Base-by-base conservation (phyloP, 2,329 filamentous ascomycete genomes). In the Didymella exigua region DNA sequence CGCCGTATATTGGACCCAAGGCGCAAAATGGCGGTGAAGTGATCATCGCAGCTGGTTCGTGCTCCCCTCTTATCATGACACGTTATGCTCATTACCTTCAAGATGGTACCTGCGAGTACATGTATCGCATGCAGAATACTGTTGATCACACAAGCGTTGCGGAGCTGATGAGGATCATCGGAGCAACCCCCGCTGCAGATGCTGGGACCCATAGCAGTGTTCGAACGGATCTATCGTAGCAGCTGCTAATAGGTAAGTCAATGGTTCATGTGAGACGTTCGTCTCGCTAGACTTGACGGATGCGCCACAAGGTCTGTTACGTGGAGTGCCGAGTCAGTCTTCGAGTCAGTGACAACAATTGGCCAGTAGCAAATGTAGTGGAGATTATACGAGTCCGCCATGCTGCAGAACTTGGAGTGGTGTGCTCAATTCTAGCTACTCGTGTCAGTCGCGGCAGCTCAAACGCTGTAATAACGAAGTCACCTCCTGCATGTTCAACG, bases 71-170 rank as follows among this genome's bases (percentile, higher is more conserved):
- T 14, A 9, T 11, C 10, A 18, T 13, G 1, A 2, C 1, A 13
- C 18, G 7, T 18, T 9, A 13, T 9, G 11, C 21, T 40, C 5
- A 38, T 3, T n/a, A 10, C 5, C 2, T 5, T 1, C 1, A 13
- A 66, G 66, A 65, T 45, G 63, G 63, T 1, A 38, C 54, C 10
- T 66, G 63, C 48, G 63, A 68, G 37, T 67, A 62, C 13, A 64
- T 67, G 6, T 60, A 66, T 34, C 59, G 66, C 11, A 68, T 68
- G 66, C 66, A 68, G 37, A 68, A 65, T 19, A 67, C 64, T 1
- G 65, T 67, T 2, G 66, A 68, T 34, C 66, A 68, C 29, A 64
- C 60, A 0, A 61, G 58, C 36, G 51, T 66, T 8, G 40, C 56
- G 1, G 61, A 67, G 11, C 8, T 68, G 34, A 56, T 54, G 2